Conservation (phyloP, 805 yeast genomes). For the Candida boidinii region DNA sequence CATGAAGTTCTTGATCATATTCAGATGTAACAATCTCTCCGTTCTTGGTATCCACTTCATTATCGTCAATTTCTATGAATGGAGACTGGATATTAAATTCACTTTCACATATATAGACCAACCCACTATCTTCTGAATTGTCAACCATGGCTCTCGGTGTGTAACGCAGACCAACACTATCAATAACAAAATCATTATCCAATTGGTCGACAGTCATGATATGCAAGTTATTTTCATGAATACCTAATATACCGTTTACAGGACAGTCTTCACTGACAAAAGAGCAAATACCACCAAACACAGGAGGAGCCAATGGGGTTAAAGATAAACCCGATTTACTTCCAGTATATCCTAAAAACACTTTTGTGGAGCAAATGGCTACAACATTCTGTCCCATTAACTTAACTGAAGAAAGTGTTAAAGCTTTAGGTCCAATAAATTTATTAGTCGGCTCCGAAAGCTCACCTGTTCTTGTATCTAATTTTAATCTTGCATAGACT, state of each 20-base stretch:
- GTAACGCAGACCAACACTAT: constrained; percentile 35
- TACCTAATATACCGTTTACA: constrained; percentile 55
- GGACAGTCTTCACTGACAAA: constrained; percentile 57
- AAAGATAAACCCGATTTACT: constrained; percentile 27
- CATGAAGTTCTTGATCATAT: constrained; percentile 20
- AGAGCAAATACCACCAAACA: constrained; percentile 37
- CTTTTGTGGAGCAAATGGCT: constrained; percentile 42
- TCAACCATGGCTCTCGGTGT: constrained; percentile 39
- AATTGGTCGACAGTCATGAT: constrained; percentile 46
- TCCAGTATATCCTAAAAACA: constrained; percentile 45
- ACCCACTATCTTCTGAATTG: constrained; percentile 13
- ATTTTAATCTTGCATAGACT: constrained; percentile 53
- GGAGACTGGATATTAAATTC: constrained; percentile 32
- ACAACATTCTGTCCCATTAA: constrained; percentile 26
- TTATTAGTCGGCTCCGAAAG: constrained; percentile 56
- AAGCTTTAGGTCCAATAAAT: constrained; percentile 65
- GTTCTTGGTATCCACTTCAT: constrained; percentile 6
- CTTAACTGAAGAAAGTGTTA: constrained; percentile 34
- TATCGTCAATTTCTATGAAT: constrained; percentile 9
- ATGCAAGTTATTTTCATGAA: constrained; percentile 39
- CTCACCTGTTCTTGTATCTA: constrained; percentile 55
- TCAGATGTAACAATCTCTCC: constrained; percentile 16
- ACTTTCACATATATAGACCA: constrained; percentile 35
- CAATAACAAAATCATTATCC: constrained; percentile 23
- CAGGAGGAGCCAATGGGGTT: constrained; percentile 37